Percentiles rank a stretch among this genome's conserved stretches.
These are phyloP conservation scores for Fistulinella staudtii DNA, from an alignment of 1,284 basidiomycete genomes.

Conservation along the genomic window DNA sequence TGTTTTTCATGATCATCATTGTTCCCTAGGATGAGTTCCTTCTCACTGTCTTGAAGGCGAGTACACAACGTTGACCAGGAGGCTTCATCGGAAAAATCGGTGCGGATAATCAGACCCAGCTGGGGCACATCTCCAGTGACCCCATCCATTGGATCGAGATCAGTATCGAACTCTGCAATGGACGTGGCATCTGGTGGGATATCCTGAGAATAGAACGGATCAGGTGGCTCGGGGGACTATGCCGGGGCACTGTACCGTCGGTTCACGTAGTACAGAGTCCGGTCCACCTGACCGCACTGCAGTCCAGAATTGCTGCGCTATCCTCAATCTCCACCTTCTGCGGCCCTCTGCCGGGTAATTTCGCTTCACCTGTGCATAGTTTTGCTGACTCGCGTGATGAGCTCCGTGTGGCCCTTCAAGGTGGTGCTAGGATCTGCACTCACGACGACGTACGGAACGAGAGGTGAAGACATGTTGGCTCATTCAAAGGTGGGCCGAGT, in stretches of 20 bases:
- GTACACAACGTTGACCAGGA: slow-evolving; percentile 57
- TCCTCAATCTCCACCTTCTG: slow-evolving; percentile 37
- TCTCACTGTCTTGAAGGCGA: slow-evolving; percentile 50
- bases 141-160: slow-evolving; percentile 47
- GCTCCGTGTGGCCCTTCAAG: neutral
- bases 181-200: slow-evolving; percentile 24
- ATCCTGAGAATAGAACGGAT: slow-evolving; percentile 14
- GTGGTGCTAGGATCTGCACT: slow-evolving; percentile 6
- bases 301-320: slow-evolving; percentile 40
- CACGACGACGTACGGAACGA: slow-evolving; percentile 17
- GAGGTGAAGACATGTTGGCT: slow-evolving; percentile 19
- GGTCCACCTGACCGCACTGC: slow-evolving; percentile 18
- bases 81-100: slow-evolving; percentile 61
- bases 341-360: slow-evolving; percentile 38
- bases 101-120: slow-evolving; percentile 59
- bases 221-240: neutral
- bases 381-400: slow-evolving; percentile 28
- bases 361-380: slow-evolving; percentile 35
- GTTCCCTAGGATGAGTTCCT: slow-evolving; percentile 37
- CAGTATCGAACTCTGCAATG: slow-evolving; percentile 36
- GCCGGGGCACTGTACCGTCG: too few species aligned
- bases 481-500: neutral
- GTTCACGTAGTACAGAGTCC: slow-evolving; percentile 12
- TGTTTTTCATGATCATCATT: slow-evolving; percentile 22
- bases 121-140: slow-evolving; percentile 32